A percentile compares a stretch with the other conserved stretches of the same genome.
Evolutionary conservation across 106 monocot genomes (phyloP).

Genomic region (Narthecium ossifragum): DNA sequence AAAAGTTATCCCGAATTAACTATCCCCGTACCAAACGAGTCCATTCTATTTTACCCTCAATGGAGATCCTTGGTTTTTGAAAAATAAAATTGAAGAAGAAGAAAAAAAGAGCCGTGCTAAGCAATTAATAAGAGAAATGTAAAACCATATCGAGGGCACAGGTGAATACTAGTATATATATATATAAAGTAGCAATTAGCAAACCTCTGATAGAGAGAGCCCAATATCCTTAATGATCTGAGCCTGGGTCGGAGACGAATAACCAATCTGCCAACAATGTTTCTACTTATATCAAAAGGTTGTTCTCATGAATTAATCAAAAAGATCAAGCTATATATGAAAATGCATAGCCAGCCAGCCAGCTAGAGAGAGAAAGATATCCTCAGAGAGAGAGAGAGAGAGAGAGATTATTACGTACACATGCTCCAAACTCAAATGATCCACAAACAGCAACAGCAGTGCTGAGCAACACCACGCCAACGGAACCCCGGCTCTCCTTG

Average conservation of each 20-base stretch:
- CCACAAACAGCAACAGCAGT: constrained; percentile 37
- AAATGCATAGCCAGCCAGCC: not conserved
- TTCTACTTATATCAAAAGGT: not conserved
- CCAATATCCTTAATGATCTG: constrained; percentile 26
- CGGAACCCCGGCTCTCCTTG: constrained; percentile 7
- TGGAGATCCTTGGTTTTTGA: not conserved
- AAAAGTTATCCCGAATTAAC: too few relatives aligned
- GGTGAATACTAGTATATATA: too few relatives aligned
- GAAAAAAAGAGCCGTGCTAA: not conserved
- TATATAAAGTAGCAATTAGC: not conserved
- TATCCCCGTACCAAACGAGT: too few relatives aligned
- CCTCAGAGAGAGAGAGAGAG: not conserved
- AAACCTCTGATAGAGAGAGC: constrained; percentile 30
- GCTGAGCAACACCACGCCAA: constrained; percentile 31
- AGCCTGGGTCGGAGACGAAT: constrained; percentile 32
- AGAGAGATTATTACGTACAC: constrained; percentile 17
- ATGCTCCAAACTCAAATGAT: constrained; percentile 41
- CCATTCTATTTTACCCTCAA: too few relatives aligned
- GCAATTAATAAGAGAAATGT: too few relatives aligned
- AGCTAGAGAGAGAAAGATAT: not conserved
- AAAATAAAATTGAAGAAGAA: not conserved
- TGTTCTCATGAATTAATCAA: not conserved
- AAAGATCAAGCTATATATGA: not conserved
- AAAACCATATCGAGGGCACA: too few relatives aligned
- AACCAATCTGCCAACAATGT: constrained; percentile 22